A percentile compares a stretch with the other conserved stretches of the same genome.
phyloP scores from a whole-genome alignment of 257 asterid genomes.

The Gentiana macrophylla region DNA sequence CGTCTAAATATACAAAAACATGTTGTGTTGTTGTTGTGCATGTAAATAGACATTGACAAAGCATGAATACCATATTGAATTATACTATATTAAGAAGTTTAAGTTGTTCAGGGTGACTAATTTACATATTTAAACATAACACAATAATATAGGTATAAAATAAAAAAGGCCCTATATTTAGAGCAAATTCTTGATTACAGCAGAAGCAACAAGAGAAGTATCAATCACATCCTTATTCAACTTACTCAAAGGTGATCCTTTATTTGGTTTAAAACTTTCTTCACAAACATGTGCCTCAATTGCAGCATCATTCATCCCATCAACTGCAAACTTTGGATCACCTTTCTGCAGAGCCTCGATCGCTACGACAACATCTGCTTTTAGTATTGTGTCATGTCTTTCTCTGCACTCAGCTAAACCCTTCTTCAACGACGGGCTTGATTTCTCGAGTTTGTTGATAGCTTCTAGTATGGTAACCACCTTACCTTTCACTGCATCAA shows the following conservation, averaged over 20 bases:
- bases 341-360: conserved; percentile 22
- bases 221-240: conserved; percentile 7
- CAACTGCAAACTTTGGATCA: conserved; percentile 23
- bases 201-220: conserved; percentile 1
- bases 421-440: neutral
- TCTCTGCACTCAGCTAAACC: conserved; percentile 5
- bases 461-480: neutral
- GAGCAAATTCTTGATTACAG: conserved; percentile 5
- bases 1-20: no score
- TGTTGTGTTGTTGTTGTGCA: no score
- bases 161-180: neutral
- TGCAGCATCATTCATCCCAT: conserved; percentile 13
- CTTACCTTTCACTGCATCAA: conserved; percentile 4
- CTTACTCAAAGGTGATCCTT: conserved; percentile 11
- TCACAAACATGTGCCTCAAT: conserved; percentile 14
- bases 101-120: no score
- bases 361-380: conserved; percentile 7
- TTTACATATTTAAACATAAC: no score
- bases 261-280: conserved; percentile 6
- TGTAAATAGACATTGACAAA: no score
- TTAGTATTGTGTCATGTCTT: conserved; percentile 3
- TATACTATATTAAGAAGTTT: no score
- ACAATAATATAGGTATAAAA: no score
- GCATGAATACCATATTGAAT: no score
- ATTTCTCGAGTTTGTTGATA: conserved; percentile 1